A percentile compares a stretch with the other conserved stretches of the same genome.
Conservation (phyloP, 2,329 filamentous ascomycete genomes). For the Zymoseptoria brevis region DNA sequence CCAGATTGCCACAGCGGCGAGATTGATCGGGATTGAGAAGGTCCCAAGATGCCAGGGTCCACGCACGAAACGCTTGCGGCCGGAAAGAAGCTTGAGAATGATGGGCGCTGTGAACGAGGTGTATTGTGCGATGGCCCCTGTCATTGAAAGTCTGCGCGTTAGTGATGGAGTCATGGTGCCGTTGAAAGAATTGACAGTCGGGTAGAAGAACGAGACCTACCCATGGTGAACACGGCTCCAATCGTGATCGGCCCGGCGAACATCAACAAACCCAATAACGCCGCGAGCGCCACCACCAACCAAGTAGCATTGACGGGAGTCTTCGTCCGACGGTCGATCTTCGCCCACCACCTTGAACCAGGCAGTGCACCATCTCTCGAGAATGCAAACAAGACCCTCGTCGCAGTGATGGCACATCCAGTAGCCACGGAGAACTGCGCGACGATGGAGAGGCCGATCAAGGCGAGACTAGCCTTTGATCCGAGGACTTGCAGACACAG, state of each 20-base stretch:
- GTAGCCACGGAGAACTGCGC: slow-evolving; percentile 27
- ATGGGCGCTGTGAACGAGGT: slow-evolving; percentile 25
- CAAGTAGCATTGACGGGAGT: slow-evolving; percentile 28
- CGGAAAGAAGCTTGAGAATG: slow-evolving; percentile 25
- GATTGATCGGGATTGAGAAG: slow-evolving; percentile 23
- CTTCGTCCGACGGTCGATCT: slow-evolving; percentile 22
- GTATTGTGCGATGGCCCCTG: slow-evolving; percentile 12
- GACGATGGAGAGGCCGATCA: slow-evolving; percentile 28
- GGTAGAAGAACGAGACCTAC: too few species aligned
- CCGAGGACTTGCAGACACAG: slow-evolving; percentile 28
- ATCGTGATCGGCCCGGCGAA: slow-evolving; percentile 27
- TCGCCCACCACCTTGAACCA: slow-evolving; percentile 23
- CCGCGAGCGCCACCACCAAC: slow-evolving; percentile 23
- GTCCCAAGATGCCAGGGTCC: slow-evolving; percentile 29
- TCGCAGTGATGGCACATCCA: slow-evolving; percentile 26
- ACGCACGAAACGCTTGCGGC: slow-evolving; percentile 19
- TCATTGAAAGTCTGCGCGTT: neutral
- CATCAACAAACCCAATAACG: slow-evolving; percentile 23
- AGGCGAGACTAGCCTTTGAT: slow-evolving; percentile 24
- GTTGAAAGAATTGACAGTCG: too few species aligned
- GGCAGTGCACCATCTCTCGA: slow-evolving; percentile 26
- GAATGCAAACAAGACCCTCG: slow-evolving; percentile 27
- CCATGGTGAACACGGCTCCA: slow-evolving; percentile 28
- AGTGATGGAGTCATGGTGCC: too few species aligned
- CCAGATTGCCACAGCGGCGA: slow-evolving; percentile 24